Base-by-base conservation (phyloP, 495 filamentous ascomycete genomes). In the Hypoxylon perforatum region DNA sequence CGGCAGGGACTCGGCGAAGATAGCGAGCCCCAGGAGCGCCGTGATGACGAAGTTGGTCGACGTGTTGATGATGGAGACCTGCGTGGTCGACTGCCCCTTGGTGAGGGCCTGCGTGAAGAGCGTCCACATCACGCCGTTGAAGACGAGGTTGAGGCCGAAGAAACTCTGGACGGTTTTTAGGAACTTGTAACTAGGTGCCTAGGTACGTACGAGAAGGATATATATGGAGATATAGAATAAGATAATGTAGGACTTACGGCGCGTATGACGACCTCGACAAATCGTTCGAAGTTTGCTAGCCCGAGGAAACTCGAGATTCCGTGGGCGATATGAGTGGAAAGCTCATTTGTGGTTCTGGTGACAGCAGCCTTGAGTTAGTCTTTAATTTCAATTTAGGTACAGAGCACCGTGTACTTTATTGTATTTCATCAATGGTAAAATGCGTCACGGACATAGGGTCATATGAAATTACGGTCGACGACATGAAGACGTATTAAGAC, bases 111-210 rank as follows among this genome's bases (percentile, higher is more conserved):
- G 85, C 11, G 86, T 88, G 77, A 92, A 92, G 52, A 98, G 85
- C 0, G 91, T 87, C 94, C 94, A 98, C 94, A 97, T 98, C 22
- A 96, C 86, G 54, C 88, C 88, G 66, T 97, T 97, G 82, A 96
- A 97, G 38, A 88, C 74, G 35, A 97, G 84, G 73, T 97, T 97
- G 15, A 97, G 85, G 21, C 80, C 88, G 73, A 99, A 96, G 80
- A 94, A 97, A 22, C 86, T 75, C 93, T 97, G 63, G 30, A 15
- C 30, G n/a, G 22, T 39, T 62, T 41, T 66, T 15, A 53, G 30
- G 8, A 14, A 38, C 28, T 38, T 18, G n/a, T 44, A 49, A n/a
- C n/a, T n/a, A n/a, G n/a, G n/a, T n/a, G n/a, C n/a, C n/a, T n/a
- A n/a, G n/a, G n/a, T n/a, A n/a, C n/a, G n/a, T n/a, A n/a, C n/a